phyloP scores from a whole-genome alignment of 768 basidiomycete species.

The Nevesoporus exiguus region DNA sequence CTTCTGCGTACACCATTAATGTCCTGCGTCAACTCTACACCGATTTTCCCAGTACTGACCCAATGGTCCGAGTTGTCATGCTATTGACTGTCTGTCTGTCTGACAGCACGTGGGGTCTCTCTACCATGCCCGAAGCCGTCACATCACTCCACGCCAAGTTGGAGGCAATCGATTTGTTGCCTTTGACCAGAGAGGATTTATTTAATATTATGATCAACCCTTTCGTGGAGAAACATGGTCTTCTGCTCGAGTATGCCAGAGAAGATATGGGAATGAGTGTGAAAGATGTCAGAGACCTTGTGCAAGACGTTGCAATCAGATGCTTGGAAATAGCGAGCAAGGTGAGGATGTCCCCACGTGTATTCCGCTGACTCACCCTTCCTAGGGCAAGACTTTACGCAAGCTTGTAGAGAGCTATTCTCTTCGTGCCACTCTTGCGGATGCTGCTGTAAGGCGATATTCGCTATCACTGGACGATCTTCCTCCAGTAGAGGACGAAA shows the following conservation, averaged over 20 bases:
- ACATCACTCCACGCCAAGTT: constrained; percentile 46
- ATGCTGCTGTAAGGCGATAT: constrained; percentile 48
- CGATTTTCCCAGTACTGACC: constrained; percentile 64
- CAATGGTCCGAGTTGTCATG: constrained; percentile 65
- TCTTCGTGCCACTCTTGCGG: constrained; percentile 42
- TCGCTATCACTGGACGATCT: constrained; percentile 52
- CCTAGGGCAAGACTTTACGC: constrained; percentile 63
- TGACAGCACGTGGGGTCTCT: constrained; percentile 25
- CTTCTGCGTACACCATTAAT: constrained; percentile 43
- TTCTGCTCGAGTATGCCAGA: constrained; percentile 50
- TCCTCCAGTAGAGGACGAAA: constrained; percentile 50
- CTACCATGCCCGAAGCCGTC: constrained; percentile 25
- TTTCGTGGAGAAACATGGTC: constrained; percentile 57
- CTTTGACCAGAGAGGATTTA: constrained; percentile 56
- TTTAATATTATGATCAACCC: constrained; percentile 63
- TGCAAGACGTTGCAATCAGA: constrained; percentile 55
- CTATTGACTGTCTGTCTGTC: constrained; percentile 63
- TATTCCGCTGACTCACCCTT: constrained; percentile 11
- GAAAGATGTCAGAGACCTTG: constrained; percentile 43
- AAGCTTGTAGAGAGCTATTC: constrained; percentile 50
- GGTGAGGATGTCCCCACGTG: constrained; percentile 15
- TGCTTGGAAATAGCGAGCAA: constrained; percentile 63
- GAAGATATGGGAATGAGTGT: constrained; percentile 41
- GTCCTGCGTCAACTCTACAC: constrained; percentile 58
- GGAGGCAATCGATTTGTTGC: constrained; percentile 51